Percentiles rank a stretch among this genome's conserved stretches.
Evolutionary conservation across 371 early-diverging fungal species (phyloP).

Genomic region (Mucor velutinosus): DNA sequence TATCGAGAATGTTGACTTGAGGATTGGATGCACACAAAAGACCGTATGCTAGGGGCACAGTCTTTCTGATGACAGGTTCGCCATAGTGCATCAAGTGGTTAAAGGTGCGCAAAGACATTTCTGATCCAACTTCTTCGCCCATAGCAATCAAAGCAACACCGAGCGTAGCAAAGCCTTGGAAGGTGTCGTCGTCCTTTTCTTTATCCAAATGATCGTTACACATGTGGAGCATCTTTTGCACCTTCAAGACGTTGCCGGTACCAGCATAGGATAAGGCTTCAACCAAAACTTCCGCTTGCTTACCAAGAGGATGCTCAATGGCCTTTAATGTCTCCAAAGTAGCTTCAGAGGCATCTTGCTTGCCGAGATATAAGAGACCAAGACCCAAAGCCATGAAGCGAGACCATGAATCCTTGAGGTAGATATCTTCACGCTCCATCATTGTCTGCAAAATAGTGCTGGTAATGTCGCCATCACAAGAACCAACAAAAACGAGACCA

Average conservation of each 20-base stretch:
- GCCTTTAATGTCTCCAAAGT: constrained; percentile 94
- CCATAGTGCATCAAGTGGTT: constrained; percentile 99
- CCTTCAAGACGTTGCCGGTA: constrained; percentile 94
- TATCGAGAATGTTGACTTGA: constrained; percentile 88
- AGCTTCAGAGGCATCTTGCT: constrained; percentile 88
- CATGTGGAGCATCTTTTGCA: constrained; percentile 94
- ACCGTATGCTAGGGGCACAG: constrained; percentile 95
- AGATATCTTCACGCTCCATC: constrained; percentile 90
- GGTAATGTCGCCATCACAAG: constrained; percentile 91
- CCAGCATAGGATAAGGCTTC: constrained; percentile 93
- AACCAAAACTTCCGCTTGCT: constrained; percentile 85
- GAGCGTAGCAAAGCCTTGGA: constrained; percentile 95
- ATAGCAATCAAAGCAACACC: constrained; percentile 95
- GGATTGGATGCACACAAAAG: constrained; percentile 97
- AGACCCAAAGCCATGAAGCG: constrained; percentile 94
- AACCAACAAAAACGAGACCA: constrained; percentile 91
- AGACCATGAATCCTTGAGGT: constrained; percentile 82
- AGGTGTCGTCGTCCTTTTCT: constrained; percentile 79
- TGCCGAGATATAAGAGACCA: constrained; percentile 86
- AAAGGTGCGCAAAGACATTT: constrained; percentile 94
- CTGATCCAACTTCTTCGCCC: constrained; percentile 96
- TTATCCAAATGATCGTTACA: constrained; percentile 94
- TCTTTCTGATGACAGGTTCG: constrained; percentile 88
- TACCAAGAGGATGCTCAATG: constrained; percentile 89
- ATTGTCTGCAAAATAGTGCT: constrained; percentile 91